Evolutionary conservation across 1,139 yeast genomes (phyloP), one percentile per base, ranked within the genome.

Genomic region (Yamadazyma friedrichii): DNA sequence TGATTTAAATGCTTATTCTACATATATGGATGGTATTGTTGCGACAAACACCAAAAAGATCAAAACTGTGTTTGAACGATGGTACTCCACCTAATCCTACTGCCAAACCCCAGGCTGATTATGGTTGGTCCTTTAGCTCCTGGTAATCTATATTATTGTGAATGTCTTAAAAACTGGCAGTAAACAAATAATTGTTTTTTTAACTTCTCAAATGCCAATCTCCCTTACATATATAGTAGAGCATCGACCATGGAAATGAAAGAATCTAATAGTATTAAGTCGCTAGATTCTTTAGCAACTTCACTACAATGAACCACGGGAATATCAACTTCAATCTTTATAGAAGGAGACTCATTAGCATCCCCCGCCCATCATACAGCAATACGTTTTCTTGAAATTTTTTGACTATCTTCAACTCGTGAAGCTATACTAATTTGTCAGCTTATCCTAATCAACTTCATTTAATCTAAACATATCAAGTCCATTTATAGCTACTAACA

Each of bases 251-350:
- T 74, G 1, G 80, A 67, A 25, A 67, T 59, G 48, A 77, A 74
- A 11, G 67, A 64, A 17, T 58, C 60, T 54, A 74, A 55, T 36
- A 76, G 57, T 25, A 77, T 67, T 51, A 77, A 53, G 53, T 78
- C 82, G 25, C 80, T 66, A 0, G 82, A 82, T 47, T 76, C 82
- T 50, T 75, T 70, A n/a, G 82, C 82, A 48, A 78, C 70, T 49
- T 78, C 82, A 15, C 79, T 68, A 3, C 78, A 82, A 37, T 64
- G 67, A 6, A 65, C 66, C 62, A 76, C 64, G 2, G 80, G 74
- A 43, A 77, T 72, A 33, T 82, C 82, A 41, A 76, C 67, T 53
- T 75, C 78, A 46, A 70, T 73, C 48, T 67, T 71, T 46, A 74
- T 61, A 0, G 80, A 70, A 6, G 80, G 80, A 0, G 79, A 75